These are phyloP conservation scores for Nepenthes alata DNA, from an alignment of 179 eudicot genomes.

Conservation along the genomic window DNA sequence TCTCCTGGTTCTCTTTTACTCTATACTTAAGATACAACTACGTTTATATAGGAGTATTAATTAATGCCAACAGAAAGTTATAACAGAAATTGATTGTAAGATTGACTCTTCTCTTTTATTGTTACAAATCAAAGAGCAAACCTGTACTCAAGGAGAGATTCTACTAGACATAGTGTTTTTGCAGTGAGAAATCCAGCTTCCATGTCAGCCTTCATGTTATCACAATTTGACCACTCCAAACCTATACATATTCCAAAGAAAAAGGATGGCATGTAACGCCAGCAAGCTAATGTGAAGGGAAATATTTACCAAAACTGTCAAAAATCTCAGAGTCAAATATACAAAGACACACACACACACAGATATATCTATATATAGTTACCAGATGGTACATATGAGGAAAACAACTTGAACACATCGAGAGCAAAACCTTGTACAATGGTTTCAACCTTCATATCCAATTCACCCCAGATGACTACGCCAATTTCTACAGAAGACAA, in stretches of 20 bases:
- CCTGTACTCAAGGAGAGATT: conserved; percentile 69
- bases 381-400: conserved; percentile 48
- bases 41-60: no score
- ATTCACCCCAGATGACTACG: conserved; percentile 40
- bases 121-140: conserved; percentile 6
- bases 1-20: no score
- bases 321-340: not conserved
- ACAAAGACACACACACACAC: no score
- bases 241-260: conserved; percentile 12
- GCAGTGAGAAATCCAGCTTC: conserved; percentile 42
- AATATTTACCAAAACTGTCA: not conserved
- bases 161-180: conserved; percentile 55
- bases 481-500: conserved; percentile 27
- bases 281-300: not conserved
- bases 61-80: no score
- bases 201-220: conserved; percentile 23
- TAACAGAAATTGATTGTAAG: no score
- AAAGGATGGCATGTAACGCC: not conserved
- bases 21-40: no score
- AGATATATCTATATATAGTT: conserved; percentile 2
- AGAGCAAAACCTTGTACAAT: conserved; percentile 36
- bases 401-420: conserved; percentile 41
- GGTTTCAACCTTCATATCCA: conserved; percentile 35
- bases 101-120: no score
- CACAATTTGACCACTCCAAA: conserved; percentile 25